Base-by-base conservation (phyloP, 2,329 filamentous ascomycete species). In the Fusarium papillatum region DNA sequence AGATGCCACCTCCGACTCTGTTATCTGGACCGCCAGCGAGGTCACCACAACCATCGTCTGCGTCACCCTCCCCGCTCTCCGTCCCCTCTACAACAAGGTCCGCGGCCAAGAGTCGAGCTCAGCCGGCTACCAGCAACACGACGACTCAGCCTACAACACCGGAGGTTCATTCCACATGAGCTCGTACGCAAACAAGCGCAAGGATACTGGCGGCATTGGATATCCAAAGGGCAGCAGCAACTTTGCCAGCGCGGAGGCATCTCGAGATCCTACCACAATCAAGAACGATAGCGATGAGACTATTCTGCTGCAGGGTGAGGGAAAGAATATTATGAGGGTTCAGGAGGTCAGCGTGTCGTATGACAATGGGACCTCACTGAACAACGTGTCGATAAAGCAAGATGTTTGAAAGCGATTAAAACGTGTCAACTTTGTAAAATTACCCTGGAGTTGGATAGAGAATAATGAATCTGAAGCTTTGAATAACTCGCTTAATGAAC, bases 271-370 rank as follows among this genome's bases (percentile, higher is more conserved):
- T 7, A 57, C 38, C 7, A 68, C 41, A 6, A 61, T 61, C 7
- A 64, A 72, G 24, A 76, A 74, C 17, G 74, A 69, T 13, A 74
- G 72, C 46, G 74, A 74, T 14, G 74, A 76, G 41, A 70, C 69
- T 1, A 70, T 76, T 36, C 50, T 76, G 19, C 31, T 76, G 1
- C 66, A 72, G 41, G 59, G 53, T 2, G 48, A 69, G 31, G 66
- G 60, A 1, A 71, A 57, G 31, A 66, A 71, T 13, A 76, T 74
- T 17, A 62, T 74, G 64, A 55, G 66, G n/a, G 55, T 72, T 1
- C 68, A 75, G 17, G 71, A 74, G 17, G 64, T 76, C 29, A 68
- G 63, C 29, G 63, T 76, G 22, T 72, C 69, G 4, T 76, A 66
- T 8, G 57, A 61, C 34, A 61, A 61, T 19, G 57, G 57, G 22